Percentiles rank a stretch among this genome's conserved stretches.
phyloP scores from a whole-genome alignment of 768 basidiomycete species.

The Kwoniella sp. region DNA sequence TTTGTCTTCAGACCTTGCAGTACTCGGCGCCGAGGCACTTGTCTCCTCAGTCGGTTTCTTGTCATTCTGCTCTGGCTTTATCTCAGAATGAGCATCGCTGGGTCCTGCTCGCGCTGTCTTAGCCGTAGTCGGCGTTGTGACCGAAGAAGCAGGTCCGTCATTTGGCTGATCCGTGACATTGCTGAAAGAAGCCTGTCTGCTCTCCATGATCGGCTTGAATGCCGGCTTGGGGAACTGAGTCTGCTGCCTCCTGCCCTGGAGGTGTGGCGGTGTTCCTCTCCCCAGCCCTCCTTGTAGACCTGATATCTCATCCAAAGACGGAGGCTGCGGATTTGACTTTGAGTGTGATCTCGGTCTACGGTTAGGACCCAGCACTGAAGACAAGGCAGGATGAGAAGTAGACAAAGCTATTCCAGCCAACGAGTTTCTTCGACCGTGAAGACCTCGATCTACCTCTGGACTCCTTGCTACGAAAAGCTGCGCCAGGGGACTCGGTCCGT shows the following conservation, averaged over 20 bases:
- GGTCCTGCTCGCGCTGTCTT: background rate
- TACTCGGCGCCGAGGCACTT: background rate
- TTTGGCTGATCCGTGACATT: background rate
- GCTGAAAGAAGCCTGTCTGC: constrained; percentile 18
- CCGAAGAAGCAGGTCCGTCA: background rate
- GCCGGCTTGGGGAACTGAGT: constrained; percentile 8
- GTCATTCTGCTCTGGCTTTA: background rate
- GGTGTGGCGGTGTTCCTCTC: background rate
- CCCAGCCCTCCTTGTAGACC: background rate
- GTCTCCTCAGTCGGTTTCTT: background rate
- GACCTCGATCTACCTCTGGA: constrained; percentile 10
- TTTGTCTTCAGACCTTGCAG: background rate
- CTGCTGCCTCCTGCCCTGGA: constrained; percentile 1
- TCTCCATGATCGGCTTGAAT: constrained; percentile 25
- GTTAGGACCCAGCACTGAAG: constrained; percentile 17
- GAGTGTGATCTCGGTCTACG: constrained; percentile 8
- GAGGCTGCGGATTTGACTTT: background rate
- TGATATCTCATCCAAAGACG: background rate
- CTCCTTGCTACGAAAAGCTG: constrained; percentile 44
- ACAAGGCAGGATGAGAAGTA: constrained; percentile 20
- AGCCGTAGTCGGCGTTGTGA: background rate
- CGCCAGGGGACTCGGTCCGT: constrained; percentile 53
- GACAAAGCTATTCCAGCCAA: constrained; percentile 24
- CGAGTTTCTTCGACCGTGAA: constrained; percentile 22
- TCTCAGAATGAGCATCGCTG: background rate